These are phyloP conservation scores for Beauveria australis DNA, from an alignment of 2,329 filamentous ascomycete genomes.

Conservation along the genomic window DNA sequence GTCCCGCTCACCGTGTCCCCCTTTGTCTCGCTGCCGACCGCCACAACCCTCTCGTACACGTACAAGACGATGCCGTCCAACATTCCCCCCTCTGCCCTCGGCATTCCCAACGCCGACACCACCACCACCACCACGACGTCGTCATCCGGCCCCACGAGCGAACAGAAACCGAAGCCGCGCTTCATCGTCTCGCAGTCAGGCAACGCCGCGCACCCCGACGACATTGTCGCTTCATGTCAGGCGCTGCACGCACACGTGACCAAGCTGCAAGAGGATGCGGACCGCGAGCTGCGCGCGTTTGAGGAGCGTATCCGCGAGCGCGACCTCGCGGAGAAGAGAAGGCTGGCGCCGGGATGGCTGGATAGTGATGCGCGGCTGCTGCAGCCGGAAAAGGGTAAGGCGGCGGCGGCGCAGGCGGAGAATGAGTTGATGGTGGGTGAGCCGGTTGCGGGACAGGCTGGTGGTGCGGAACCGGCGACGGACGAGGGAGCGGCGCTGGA, in stretches of 20 bases:
- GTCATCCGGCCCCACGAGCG: too few species aligned
- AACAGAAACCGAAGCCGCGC: slow-evolving; percentile 40
- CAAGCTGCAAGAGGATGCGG: slow-evolving; percentile 59
- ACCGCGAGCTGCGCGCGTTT: slow-evolving; percentile 59
- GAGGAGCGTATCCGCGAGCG: slow-evolving; percentile 56
- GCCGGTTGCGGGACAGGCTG: neutral
- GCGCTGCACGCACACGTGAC: slow-evolving; percentile 69
- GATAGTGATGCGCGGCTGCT: slow-evolving; percentile 64
- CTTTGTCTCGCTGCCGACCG: slow-evolving; percentile 82
- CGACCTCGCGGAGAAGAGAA: slow-evolving; percentile 70
- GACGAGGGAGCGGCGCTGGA: slow-evolving; percentile 50
- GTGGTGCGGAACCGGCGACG: slow-evolving; percentile 30
- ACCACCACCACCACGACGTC: slow-evolving; percentile 16
- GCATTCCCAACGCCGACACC: slow-evolving; percentile 24
- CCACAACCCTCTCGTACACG: slow-evolving; percentile 88
- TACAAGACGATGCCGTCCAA: slow-evolving; percentile 86
- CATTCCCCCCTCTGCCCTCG: slow-evolving; percentile 48
- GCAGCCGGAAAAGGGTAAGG: slow-evolving; percentile 51
- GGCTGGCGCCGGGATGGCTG: slow-evolving; percentile 72
- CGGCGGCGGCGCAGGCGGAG: slow-evolving; percentile 11
- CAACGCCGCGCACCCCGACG: slow-evolving; percentile 76
- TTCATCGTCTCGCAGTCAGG: slow-evolving; percentile 75
- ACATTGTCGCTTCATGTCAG: slow-evolving; percentile 75
- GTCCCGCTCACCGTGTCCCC: slow-evolving; percentile 90
- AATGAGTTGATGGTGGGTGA: slow-evolving; percentile 3